phyloP scores from a whole-genome alignment of 768 basidiomycete genomes.

The Rhodotorula kratochvilovae region DNA sequence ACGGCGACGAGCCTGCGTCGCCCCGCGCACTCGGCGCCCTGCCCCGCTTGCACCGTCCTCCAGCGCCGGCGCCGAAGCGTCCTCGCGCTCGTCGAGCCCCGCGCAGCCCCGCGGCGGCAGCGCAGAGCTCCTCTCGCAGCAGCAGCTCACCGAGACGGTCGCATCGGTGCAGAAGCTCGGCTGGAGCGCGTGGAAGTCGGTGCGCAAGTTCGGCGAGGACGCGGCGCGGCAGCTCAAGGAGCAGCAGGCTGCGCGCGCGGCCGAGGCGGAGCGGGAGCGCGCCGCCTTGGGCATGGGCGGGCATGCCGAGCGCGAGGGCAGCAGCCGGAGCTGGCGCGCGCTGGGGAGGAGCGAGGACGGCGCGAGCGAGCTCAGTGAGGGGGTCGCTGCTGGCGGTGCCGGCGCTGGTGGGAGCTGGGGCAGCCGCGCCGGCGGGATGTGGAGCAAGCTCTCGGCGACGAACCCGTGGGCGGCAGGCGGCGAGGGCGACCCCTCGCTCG shows the following conservation, averaged over 20 bases:
- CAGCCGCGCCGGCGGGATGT: constrained; percentile 2
- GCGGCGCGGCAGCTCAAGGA: constrained; percentile 34
- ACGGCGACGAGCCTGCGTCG: background rate
- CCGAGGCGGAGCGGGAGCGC: background rate
- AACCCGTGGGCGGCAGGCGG: constrained; percentile 17
- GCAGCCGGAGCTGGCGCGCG: background rate
- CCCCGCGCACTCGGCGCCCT: background rate
- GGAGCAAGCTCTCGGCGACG: constrained; percentile 19
- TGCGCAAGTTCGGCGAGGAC: constrained; percentile 32
- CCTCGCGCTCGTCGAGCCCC: background rate
- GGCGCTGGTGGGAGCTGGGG: background rate
- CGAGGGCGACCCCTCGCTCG: background rate
- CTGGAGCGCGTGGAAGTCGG: constrained; percentile 36
- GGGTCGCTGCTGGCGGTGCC: background rate
- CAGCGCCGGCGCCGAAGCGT: background rate
- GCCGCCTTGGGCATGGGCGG: too few relatives aligned
- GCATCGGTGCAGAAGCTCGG: constrained; percentile 38
- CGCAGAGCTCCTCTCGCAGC: constrained; percentile 6
- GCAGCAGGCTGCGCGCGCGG: background rate
- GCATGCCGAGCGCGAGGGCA: background rate
- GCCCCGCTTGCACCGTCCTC: too few relatives aligned
- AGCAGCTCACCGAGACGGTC: constrained; percentile 26
- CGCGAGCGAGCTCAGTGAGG: background rate
- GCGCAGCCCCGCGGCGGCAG: background rate
- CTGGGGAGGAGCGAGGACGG: background rate